Evolutionary conservation across 208 protist genomes (phyloP), one percentile per base, ranked within the genome.

Genomic region (Angomonas desouzai): DNA sequence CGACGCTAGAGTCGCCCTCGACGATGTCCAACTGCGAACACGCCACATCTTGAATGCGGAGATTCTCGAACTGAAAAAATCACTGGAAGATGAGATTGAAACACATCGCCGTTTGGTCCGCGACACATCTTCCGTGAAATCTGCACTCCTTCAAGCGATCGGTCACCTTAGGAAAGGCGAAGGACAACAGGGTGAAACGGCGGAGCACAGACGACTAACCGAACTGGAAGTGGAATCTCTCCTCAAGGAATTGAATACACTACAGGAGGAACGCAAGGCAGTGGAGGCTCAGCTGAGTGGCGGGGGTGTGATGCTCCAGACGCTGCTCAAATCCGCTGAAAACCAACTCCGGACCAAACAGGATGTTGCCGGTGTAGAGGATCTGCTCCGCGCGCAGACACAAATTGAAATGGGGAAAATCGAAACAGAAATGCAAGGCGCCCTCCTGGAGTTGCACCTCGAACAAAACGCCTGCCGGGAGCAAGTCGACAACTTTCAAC

Each of bases 381-480:
- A 81, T 20, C 69, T 80, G 25, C 72, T 89, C 2, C 85, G 85
- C 2, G 77, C 70, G n/a, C 67, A 85, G 69, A 68, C 79, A 45
- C 55, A 77, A 32, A 67, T 76, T 32, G 70, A 78, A 59, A 72
- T 85, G 72, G 80, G 74, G 29, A 62, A 67, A 28, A 62, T 87
- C 23, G 57, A 76, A 38, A 76, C 73, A 1, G 72, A 81, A 7
- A 64, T 74, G 66, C 76, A 83, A 60, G 70, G 66, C 28, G 20
- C 68, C 7, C 32, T 82, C 32, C 23, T 92, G 18, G 72, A 84
- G 66, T 66, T 93, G 20, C 83, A 93, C 56, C 63, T 89, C 9
- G 72, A 89, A 57, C 81, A 87, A 23, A 75, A 63, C 40, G 81
- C 77, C 23, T 55, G 75, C 13, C 72, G 66, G 27, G 81, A 83